Conservation (phyloP, 495 filamentous ascomycete species). For the Podospora conica region DNA sequence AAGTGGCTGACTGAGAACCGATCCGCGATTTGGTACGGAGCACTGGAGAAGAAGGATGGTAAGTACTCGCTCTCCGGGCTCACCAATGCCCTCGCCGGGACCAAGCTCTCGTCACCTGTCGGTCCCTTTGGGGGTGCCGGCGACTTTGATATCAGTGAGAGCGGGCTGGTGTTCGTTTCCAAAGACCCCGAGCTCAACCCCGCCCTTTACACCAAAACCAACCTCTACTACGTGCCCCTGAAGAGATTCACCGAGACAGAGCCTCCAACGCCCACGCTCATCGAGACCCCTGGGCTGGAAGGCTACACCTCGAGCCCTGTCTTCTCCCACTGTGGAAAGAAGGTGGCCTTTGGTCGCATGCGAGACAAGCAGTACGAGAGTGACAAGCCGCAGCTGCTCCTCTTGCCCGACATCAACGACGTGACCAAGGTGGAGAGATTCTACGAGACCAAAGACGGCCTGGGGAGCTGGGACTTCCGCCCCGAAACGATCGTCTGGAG, state of each 20-base stretch:
- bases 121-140: conserved; percentile 49
- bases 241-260: conserved; percentile 49
- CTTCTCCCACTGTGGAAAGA: conserved; percentile 66
- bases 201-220: conserved; percentile 75
- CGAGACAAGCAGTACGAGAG: conserved; percentile 77
- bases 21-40: conserved; percentile 67
- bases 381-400: conserved; percentile 74
- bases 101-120: conserved; percentile 54
- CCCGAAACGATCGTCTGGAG: conserved; percentile 63
- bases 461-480: conserved; percentile 61
- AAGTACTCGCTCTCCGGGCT: conserved; percentile 40
- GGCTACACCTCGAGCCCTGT: conserved; percentile 73
- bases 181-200: conserved; percentile 75
- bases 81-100: conserved; percentile 53
- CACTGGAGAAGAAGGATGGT: conserved; percentile 46
- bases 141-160: conserved; percentile 52
- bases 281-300: conserved; percentile 47
- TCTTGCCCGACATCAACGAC: conserved; percentile 54
- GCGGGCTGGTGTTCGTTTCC: conserved; percentile 70
- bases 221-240: conserved; percentile 67
- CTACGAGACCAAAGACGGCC: conserved; percentile 54
- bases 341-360: conserved; percentile 78
- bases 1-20: conserved; percentile 60
- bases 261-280: conserved; percentile 37
- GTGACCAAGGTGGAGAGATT: conserved; percentile 57